These are phyloP conservation scores for Ustilago xerochloae DNA, from an alignment of 1,284 basidiomycete species.

Conservation along the genomic window DNA sequence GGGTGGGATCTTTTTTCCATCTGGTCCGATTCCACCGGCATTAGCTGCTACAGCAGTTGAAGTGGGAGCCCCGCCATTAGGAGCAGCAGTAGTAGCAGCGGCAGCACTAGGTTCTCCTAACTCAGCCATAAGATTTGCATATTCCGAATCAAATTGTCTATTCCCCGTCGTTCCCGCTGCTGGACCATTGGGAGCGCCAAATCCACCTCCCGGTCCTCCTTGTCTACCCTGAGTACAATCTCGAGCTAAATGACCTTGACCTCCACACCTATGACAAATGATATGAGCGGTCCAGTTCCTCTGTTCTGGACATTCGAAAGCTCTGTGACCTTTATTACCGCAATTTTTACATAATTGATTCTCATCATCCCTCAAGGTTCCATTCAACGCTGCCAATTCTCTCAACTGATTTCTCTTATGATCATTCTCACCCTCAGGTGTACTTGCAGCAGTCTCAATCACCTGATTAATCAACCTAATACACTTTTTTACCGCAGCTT, in stretches of 20 bases:
- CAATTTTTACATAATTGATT: slow-evolving; percentile 99
- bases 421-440: slow-evolving; percentile 98
- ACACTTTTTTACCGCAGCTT: slow-evolving; percentile 89
- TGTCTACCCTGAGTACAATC: slow-evolving; percentile 69
- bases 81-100: neutral
- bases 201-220: slow-evolving; percentile 75
- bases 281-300: slow-evolving; percentile 66
- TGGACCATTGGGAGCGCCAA: slow-evolving; percentile 57
- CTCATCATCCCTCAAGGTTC: slow-evolving; percentile 98
- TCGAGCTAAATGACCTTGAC: slow-evolving; percentile 65
- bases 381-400: slow-evolving; percentile 96
- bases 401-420: slow-evolving; percentile 99
- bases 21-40: slow-evolving; percentile 41
- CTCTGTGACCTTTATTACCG: slow-evolving; percentile 80
- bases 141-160: slow-evolving; percentile 88
- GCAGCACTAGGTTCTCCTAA: slow-evolving; percentile 81
- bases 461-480: slow-evolving; percentile 96
- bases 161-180: slow-evolving; percentile 49
- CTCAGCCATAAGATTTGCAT: slow-evolving; percentile 96
- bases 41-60: slow-evolving; percentile 12
- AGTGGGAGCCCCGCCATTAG: slow-evolving; percentile 38
- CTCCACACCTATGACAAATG: slow-evolving; percentile 66
- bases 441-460: slow-evolving; percentile 98
- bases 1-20: slow-evolving; percentile 66
- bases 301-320: slow-evolving; percentile 66